These are phyloP conservation scores for Pachyrhizus erosus DNA, from an alignment of 306 rosid species.

Conservation along the genomic window DNA sequence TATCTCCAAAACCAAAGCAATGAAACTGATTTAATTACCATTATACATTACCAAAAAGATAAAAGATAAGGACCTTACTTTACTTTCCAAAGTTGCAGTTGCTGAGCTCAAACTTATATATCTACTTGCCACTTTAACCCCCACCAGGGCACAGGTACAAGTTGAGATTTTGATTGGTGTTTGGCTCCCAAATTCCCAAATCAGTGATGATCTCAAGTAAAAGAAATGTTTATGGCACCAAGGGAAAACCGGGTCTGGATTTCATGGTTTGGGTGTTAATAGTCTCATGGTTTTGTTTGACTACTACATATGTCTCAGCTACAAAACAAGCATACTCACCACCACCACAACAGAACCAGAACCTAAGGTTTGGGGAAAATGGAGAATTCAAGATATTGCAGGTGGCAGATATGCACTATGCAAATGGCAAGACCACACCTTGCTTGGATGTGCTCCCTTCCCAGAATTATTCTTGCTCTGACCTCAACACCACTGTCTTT, in stretches of 20 bases:
- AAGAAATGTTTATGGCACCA: slow-evolving; percentile 30
- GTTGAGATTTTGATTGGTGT: slow-evolving; percentile 28
- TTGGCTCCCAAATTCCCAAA: not conserved
- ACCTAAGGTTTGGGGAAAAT: slow-evolving; percentile 61
- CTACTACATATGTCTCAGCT: slow-evolving; percentile 46
- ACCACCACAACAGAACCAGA: slow-evolving; percentile 24
- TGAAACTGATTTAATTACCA: not conserved
- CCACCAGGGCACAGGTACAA: slow-evolving; percentile 8
- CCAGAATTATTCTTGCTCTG: slow-evolving; percentile 75
- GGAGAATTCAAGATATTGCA: slow-evolving; percentile 93
- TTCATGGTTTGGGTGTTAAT: slow-evolving; percentile 23
- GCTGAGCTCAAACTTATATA: not conserved
- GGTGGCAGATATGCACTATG: slow-evolving; percentile 97
- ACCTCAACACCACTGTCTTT: slow-evolving; percentile 82
- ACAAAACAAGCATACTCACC: slow-evolving; percentile 35
- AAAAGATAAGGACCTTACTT: not conserved
- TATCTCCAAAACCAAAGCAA: not conserved
- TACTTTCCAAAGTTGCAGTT: not conserved
- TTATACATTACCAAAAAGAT: not conserved
- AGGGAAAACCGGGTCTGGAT: slow-evolving; percentile 35
- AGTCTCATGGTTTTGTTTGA: slow-evolving; percentile 19
- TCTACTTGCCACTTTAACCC: not conserved
- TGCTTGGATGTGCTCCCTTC: slow-evolving; percentile 69
- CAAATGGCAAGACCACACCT: slow-evolving; percentile 67
- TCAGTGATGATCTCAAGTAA: slow-evolving; percentile 37